A percentile compares a stretch with the other conserved stretches of the same genome.
Conservation (phyloP, 176 grass and related monocot genomes). For the Zoysia japonica region DNA sequence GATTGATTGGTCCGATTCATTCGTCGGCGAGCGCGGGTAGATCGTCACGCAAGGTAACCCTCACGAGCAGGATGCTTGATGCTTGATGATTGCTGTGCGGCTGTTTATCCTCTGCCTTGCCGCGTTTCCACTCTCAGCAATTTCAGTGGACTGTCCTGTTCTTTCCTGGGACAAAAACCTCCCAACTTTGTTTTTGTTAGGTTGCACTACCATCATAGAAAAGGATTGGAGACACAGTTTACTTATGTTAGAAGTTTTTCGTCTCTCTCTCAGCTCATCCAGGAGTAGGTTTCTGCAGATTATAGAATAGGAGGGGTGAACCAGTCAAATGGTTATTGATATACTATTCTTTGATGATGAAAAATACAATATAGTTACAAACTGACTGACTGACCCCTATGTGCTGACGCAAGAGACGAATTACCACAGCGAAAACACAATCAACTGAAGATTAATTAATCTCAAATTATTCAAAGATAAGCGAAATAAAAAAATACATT, state of each 20-base stretch:
- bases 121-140: too few species aligned
- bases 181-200: conserved; percentile 15
- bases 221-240: neutral
- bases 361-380: neutral
- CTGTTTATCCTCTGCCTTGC: too few species aligned
- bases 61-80: conserved; percentile 14
- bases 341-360: neutral
- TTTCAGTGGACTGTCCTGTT: conserved; percentile 11
- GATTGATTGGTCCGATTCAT: neutral
- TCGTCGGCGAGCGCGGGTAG: neutral
- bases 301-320: neutral
- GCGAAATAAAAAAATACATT: conserved; percentile 2
- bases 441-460: neutral
- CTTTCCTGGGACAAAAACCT: conserved; percentile 2
- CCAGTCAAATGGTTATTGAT: neutral
- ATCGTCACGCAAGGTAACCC: neutral
- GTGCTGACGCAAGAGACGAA: neutral
- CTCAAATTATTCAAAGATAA: neutral
- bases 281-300: neutral
- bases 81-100: too few species aligned
- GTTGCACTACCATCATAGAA: neutral
- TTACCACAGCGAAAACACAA: neutral
- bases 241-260: too few species aligned
- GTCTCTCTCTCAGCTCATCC: neutral
- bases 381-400: too few species aligned